These are phyloP conservation scores for Collybiopsis confluens DNA, from an alignment of 768 basidiomycete species.

Conservation along the genomic window DNA sequence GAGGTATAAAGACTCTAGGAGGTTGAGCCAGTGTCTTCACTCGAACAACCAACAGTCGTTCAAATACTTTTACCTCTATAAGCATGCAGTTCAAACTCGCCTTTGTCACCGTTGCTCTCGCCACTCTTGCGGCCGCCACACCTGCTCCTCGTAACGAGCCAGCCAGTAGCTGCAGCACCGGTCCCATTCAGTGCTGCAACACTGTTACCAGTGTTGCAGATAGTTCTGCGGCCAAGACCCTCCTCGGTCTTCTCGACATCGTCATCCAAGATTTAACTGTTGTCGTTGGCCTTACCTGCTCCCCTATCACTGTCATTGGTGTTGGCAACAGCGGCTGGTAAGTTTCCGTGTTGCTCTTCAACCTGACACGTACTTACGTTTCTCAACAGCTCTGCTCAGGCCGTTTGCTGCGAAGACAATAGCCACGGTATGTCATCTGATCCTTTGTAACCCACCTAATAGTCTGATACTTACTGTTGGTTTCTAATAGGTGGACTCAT, in stretches of 20 bases:
- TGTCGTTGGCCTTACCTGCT: too few relatives aligned
- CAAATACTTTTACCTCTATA: background rate
- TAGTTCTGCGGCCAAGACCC: background rate
- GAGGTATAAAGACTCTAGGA: too few relatives aligned
- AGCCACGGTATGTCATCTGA: background rate
- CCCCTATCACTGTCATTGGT: too few relatives aligned
- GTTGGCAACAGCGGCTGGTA: background rate
- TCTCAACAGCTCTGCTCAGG: background rate
- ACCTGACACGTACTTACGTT: background rate
- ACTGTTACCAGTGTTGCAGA: background rate
- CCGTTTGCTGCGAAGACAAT: constrained; percentile 3
- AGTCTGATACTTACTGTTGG: background rate
- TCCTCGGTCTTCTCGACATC: too few relatives aligned
- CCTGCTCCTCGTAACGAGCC: too few relatives aligned
- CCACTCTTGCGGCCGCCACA: constrained; percentile 8
- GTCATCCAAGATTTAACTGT: too few relatives aligned
- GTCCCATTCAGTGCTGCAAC: constrained; percentile 16
- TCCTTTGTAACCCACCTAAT: background rate
- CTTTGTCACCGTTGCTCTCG: constrained; percentile 1
- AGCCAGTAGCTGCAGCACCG: constrained; percentile 13
- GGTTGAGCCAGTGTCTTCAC: too few relatives aligned
- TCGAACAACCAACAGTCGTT: too few relatives aligned
- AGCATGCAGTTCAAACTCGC: constrained; percentile 9
- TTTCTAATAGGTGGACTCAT: background rate
- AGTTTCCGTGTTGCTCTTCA: background rate